Percentiles rank a stretch among this genome's conserved stretches.
Evolutionary conservation across 148 eudicot species (phyloP).

Genomic region (Camellia sinensis): DNA sequence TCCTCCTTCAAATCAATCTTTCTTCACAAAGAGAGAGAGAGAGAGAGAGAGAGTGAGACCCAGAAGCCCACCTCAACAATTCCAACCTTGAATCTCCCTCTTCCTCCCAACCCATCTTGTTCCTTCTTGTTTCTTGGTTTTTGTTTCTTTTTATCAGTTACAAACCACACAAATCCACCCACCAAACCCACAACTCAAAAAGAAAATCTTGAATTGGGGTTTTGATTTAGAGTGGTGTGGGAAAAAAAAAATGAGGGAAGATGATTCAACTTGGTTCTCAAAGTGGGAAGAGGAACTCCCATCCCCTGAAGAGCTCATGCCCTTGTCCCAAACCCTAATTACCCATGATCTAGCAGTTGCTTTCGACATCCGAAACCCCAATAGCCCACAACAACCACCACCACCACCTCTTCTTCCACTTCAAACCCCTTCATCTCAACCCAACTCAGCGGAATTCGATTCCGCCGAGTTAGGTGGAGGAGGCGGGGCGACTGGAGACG

Average conservation of each 20-base stretch:
- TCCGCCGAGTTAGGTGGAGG: conserved; percentile 54
- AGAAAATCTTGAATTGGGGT: background rate
- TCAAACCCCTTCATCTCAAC: conserved; percentile 31
- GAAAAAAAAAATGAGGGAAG: conserved; percentile 55
- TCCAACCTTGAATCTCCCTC: background rate
- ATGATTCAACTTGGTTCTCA: conserved; percentile 76
- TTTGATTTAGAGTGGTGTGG: background rate
- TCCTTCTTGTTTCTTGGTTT: background rate
- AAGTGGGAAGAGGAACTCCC: conserved; percentile 85
- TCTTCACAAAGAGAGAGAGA: conserved; percentile 6
- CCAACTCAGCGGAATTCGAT: conserved; percentile 62
- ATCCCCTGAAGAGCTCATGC: conserved; percentile 71
- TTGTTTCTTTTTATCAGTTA: background rate
- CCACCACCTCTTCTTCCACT: conserved; percentile 25
- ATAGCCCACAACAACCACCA: conserved; percentile 18
- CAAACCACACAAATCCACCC: background rate
- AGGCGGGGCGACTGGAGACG: conserved; percentile 34
- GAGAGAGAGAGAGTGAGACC: conserved; percentile 11
- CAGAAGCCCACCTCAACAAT: background rate
- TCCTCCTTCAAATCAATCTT: background rate
- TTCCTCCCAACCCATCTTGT: background rate
- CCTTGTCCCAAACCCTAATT: conserved; percentile 76
- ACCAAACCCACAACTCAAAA: background rate
- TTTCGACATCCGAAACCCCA: conserved; percentile 53
- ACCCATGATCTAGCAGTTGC: conserved; percentile 81